These are phyloP conservation scores for Arthrinium phaeospermum DNA, from an alignment of 2,329 filamentous ascomycete species.

Conservation along the genomic window DNA sequence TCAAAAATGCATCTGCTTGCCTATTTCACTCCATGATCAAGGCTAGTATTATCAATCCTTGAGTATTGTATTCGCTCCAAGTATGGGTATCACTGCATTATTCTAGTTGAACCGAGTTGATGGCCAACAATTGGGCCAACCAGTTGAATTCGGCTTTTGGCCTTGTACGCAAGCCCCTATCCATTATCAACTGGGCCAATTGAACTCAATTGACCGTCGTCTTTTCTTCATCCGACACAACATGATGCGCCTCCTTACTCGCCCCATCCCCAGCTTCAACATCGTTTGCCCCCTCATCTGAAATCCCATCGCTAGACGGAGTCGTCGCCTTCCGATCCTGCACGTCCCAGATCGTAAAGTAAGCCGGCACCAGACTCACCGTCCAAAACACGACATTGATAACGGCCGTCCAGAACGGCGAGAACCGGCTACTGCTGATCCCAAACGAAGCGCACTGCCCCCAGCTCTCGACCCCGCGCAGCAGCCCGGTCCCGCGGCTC, in stretches of 20 bases:
- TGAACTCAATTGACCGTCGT: not conserved
- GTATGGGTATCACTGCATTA: not conserved
- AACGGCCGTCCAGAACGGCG: slow-evolving; percentile 13
- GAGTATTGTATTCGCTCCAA: too few relatives aligned
- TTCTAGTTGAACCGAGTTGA: not conserved
- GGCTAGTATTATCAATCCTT: not conserved
- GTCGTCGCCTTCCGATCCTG: not conserved
- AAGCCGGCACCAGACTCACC: not conserved
- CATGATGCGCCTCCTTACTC: not conserved
- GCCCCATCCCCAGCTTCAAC: not conserved
- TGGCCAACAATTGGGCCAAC: not conserved
- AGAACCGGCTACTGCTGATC: slow-evolving; percentile 32
- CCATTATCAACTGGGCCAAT: too few relatives aligned
- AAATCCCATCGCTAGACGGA: too few relatives aligned
- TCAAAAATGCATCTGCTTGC: too few relatives aligned
- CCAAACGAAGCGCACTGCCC: slow-evolving; percentile 38
- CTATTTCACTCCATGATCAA: not conserved
- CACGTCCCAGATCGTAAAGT: not conserved
- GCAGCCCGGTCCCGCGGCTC: slow-evolving; percentile 33
- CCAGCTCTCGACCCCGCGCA: slow-evolving; percentile 35
- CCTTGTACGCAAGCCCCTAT: not conserved
- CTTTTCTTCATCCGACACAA: not conserved
- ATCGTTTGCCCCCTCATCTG: not conserved
- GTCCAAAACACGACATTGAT: slow-evolving; percentile 4
- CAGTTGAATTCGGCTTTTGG: not conserved